Evolutionary conservation across 2,329 filamentous ascomycete genomes (phyloP), one percentile per base, ranked within the genome.

Genomic region (Orbilia blumenaviensis): DNA sequence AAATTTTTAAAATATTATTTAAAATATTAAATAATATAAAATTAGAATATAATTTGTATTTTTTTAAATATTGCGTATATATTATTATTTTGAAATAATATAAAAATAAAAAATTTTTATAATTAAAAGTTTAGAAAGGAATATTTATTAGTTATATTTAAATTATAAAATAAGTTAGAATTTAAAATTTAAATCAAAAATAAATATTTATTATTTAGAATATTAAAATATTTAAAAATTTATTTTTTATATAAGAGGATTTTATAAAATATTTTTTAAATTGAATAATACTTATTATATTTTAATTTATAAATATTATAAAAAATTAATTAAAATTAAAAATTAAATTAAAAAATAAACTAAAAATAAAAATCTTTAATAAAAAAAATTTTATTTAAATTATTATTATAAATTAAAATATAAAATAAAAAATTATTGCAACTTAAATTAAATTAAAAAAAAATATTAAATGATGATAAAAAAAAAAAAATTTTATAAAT

Each of bases 31-130:
- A 36, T 41, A 48, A 36, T 61, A 61, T 8, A 36, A 21, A 36
- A 23, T 32, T 36, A 48, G n/a, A 36, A 36, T 61, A 32, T 41
- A 61, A 48, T 61, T 61, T 23, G 46, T 36, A 41, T 36, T 61
- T 32, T 4, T 36, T 32, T 41, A 32, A 34, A 5, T 41, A n/a
- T 61, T 61, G 5, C 6, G n/a, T 14, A n/a, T 23, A 34, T 61
- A 32, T 41, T 12, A 3, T 8, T 61, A 36, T 41, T 8, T 36
- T 36, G 46, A 61, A 36, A 61, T 6, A 23, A 61, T 10, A n/a
- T 36, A 14, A 3, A 14, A 61, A 32, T 36, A 16, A 56, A 29
- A 56, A n/a, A 6, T 4, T 27, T n/a, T 56, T 36, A 56, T 16
- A 29, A 56, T 6, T 23, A 34, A 36, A 56, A 18, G 14, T 23